Evolutionary conservation across 2,329 filamentous ascomycete species (phyloP).

Genomic region (Ophiostoma australiae): DNA sequence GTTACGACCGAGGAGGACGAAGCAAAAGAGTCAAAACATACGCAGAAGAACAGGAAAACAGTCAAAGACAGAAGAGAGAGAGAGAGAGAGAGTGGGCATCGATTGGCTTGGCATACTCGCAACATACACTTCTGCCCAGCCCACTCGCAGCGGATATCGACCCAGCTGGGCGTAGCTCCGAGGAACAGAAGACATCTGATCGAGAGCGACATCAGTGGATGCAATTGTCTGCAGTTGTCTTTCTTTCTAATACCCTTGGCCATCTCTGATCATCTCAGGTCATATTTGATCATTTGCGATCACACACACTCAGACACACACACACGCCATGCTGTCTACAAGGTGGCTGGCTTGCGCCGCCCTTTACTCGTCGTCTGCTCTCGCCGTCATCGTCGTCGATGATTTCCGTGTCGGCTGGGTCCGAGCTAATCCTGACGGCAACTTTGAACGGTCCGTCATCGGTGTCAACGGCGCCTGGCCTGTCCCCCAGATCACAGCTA

Average conservation of each 20-base stretch:
- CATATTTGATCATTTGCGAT: background rate
- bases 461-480: constrained; percentile 75
- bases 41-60: background rate
- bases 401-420: constrained; percentile 70
- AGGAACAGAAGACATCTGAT: background rate
- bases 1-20: background rate
- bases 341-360: background rate
- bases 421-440: constrained; percentile 64
- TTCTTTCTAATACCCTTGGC: background rate
- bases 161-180: background rate
- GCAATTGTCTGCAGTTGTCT: background rate
- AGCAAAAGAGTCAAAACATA: background rate
- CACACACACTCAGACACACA: background rate
- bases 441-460: constrained; percentile 58
- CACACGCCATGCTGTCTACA: background rate
- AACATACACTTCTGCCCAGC: background rate
- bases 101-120: background rate
- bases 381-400: constrained; percentile 47
- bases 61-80: background rate
- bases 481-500: constrained; percentile 59
- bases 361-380: constrained; percentile 28
- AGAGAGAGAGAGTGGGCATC: background rate
- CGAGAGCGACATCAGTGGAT: background rate
- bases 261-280: background rate
- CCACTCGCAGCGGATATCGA: background rate